Base-by-base conservation (phyloP, 2,329 filamentous ascomycete genomes). In the Diaporthe velutina region DNA sequence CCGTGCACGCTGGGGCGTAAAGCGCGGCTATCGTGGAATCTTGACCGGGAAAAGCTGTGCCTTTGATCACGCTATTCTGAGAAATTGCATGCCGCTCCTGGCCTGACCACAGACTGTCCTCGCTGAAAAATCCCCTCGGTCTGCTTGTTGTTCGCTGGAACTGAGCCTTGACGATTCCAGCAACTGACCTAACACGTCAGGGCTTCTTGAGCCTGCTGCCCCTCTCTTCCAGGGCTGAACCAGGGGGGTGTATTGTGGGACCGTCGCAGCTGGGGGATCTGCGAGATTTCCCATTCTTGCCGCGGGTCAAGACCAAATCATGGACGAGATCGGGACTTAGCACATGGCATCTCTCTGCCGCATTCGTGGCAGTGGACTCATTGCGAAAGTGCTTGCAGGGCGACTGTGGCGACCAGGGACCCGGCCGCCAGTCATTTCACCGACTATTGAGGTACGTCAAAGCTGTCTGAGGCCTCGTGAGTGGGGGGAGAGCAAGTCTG, bases 201-300 rank as follows among this genome's bases (percentile, higher is more conserved):
- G 55, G 35, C 35, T 58, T 22, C 33, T 28, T 35, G 45, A 67
- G 45, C 52, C 52, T 48, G 40, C 60, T 35, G 61, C 52, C 52
- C 72, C 72, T 67, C 71, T 74, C 55, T 70, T 70, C 71, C 61
- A 73, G 54, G 72, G 70, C 70, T 72, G 70, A 72, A 72, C 70
- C 57, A 64, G 70, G 70, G 50, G 38, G 70, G 60, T n/a, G 33
- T 28, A 33, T 42, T 35, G 70, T 54, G 70, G 70, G 70, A 72
- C 70, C 70, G n/a, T 70, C 33, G 28, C 55, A 48, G 25, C 66
- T 54, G 55, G 35, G 68, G 66, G 72, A 74, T 74, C 45, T 71
- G 30, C 66, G 19, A 71, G 60, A 74, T 66, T 71, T 64, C 48
- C 71, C 71, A 73, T 67, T 54, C 74, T 74, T 70, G 74, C 73